Evolutionary conservation across 2,329 filamentous ascomycete species (phyloP).

Genomic region (Sporothrix variecibatus): DNA sequence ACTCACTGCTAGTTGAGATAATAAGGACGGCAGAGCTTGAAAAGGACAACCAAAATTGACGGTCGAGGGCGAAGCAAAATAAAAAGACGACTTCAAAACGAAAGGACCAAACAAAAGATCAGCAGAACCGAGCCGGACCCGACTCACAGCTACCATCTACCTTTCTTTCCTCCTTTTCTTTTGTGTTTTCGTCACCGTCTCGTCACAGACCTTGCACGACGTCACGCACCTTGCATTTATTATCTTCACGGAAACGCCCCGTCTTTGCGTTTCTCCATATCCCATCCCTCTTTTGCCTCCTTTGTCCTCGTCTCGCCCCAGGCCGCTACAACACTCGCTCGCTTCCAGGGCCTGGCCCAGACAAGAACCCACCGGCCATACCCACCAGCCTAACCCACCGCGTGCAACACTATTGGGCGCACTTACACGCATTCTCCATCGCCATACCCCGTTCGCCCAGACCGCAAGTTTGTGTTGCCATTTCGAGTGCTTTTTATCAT

Average conservation of each 20-base stretch:
- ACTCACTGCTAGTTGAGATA: not conserved
- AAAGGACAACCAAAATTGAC: not conserved
- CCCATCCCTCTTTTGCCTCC: conserved; percentile 12
- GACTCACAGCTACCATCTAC: not conserved
- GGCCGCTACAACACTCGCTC: conserved; percentile 19
- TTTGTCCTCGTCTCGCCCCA: not conserved
- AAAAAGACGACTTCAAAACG: not conserved
- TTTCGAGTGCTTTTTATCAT: not conserved
- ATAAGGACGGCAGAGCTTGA: not conserved
- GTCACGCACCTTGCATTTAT: not conserved
- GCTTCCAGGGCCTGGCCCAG: conserved; percentile 1
- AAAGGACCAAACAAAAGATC: not conserved
- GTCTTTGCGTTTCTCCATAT: not conserved
- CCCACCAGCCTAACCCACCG: not conserved
- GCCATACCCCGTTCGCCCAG: not conserved
- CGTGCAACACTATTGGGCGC: conserved; percentile 15
- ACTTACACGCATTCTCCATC: conserved; percentile 24
- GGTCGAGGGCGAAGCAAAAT: not conserved
- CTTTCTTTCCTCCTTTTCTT: not conserved
- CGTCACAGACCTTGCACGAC: not conserved
- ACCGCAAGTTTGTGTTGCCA: conserved; percentile 20
- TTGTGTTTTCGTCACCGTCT: not conserved
- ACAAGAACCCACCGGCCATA: not conserved
- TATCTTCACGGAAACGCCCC: not conserved
- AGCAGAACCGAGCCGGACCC: not conserved